Evolutionary conservation across 768 basidiomycete genomes (phyloP), one percentile per base, ranked within the genome.

Genomic region (Rhizopogon salebrosus): DNA sequence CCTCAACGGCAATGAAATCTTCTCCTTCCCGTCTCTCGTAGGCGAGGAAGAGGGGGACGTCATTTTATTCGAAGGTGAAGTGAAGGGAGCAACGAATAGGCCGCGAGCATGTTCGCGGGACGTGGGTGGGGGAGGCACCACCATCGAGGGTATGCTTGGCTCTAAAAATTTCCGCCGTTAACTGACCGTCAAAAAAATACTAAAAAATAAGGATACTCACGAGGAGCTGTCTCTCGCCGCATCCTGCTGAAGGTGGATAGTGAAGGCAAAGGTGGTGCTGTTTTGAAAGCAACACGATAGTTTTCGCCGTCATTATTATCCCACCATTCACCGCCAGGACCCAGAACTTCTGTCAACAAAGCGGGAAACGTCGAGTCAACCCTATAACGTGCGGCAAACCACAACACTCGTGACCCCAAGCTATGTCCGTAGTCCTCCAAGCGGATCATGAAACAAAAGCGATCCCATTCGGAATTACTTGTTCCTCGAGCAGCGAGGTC

Each of bases 301-400:
- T 98, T 95, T 57, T 65, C 57, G 0, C 84, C 85, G 3, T 59
- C 69, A 60, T 95, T 95, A 65, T 93, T 95, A 71, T 98, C 95
- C 95, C 95, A 98, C 78, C 87, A 89, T 72, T 98, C 95, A 1
- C 80, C 80, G 16, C 76, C 80, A 7, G 69, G 63, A 62, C 77
- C 67, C 63, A 70, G 60, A 61, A 62, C n/a, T 9, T 24, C 29
- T 16, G 51, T 57, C 2, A 57, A 56, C 49, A 57, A 60, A 8
- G 31, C 42, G 0, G 60, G 66, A 45, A 57, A 59, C 18, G 57
- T 54, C 1, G 62, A 57, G 18, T 35, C 3, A 46, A 70, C 61
- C 27, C 66, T 60, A 63, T 77, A 84, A 43, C 89, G 70, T 9
- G 78, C 78, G 51, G 81, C 86, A 14, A 89, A 71, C 75, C 75